Conservation (phyloP, 305 asterid species). For the Solanum chacoense region DNA sequence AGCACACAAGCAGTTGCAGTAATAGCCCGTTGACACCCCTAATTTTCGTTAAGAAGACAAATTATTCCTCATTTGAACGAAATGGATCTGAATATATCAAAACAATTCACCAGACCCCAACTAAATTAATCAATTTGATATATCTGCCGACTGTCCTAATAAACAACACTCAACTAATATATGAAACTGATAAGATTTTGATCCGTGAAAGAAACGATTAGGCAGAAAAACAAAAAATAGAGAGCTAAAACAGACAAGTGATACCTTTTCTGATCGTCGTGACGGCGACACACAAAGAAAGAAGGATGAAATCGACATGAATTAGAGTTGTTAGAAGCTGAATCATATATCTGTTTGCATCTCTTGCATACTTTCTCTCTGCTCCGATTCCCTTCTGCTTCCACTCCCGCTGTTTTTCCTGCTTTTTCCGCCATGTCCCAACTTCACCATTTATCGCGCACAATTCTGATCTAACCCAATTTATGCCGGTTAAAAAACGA, state of each 20-base stretch:
- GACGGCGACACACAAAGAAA: constrained; percentile 92
- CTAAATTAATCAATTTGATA: not conserved
- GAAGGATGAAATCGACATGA: constrained; percentile 91
- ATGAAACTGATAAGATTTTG: not conserved
- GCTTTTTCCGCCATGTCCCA: constrained; percentile 8
- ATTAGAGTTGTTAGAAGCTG: constrained; percentile 34
- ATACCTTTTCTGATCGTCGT: constrained; percentile 88
- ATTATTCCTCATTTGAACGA: not conserved
- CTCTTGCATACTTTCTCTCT: constrained; percentile 43
- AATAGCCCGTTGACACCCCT: not conserved
- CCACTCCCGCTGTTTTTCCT: not conserved
- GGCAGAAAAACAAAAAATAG: not conserved
- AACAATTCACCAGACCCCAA: not conserved
- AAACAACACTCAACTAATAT: not conserved
- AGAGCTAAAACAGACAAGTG: not conserved
- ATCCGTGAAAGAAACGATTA: not conserved
- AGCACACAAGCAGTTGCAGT: not conserved
- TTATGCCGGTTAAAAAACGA: not conserved
- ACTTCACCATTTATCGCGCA: not conserved
- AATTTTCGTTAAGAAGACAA: not conserved
- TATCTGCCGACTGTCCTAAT: not conserved
- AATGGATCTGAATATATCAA: not conserved
- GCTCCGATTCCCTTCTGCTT: not conserved
- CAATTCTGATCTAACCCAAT: not conserved
- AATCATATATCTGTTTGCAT: constrained; percentile 44